Evolutionary conservation across 225 moss, liverwort and hornwort species (phyloP).

Genomic region (Polytrichum commune): DNA sequence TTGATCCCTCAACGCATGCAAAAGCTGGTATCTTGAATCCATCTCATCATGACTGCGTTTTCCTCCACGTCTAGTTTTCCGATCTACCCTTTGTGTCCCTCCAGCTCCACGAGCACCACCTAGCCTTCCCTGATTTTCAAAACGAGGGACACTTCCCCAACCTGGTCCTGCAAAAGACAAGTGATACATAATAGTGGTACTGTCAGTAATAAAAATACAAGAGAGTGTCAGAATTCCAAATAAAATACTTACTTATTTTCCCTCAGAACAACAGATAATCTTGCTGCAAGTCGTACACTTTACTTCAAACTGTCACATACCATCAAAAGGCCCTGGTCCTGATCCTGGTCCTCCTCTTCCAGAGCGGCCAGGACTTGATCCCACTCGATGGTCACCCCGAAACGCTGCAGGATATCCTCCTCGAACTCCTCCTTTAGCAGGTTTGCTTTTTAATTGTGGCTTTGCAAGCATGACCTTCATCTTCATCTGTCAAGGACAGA

Average conservation of each 20-base stretch:
- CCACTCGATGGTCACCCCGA: slow-evolving; percentile 36
- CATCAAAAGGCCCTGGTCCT: slow-evolving; percentile 27
- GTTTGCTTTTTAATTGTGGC: slow-evolving; percentile 54
- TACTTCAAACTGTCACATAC: background rate
- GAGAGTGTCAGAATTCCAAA: background rate
- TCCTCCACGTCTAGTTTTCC: slow-evolving; percentile 26
- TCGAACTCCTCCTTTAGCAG: slow-evolving; percentile 33
- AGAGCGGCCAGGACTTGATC: slow-evolving; percentile 14
- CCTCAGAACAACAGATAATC: background rate
- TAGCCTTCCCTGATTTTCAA: slow-evolving; percentile 33
- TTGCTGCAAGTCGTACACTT: background rate
- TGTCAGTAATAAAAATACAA: background rate
- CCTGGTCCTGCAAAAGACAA: slow-evolving; percentile 18
- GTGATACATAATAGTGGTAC: background rate
- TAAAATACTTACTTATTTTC: background rate
- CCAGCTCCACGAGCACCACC: slow-evolving; percentile 17
- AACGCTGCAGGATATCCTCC: slow-evolving; percentile 27
- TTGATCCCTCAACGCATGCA: slow-evolving; percentile 10
- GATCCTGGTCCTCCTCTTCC: slow-evolving; percentile 7
- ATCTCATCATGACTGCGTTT: slow-evolving; percentile 35
- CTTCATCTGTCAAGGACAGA: slow-evolving; percentile 34
- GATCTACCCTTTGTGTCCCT: slow-evolving; percentile 21
- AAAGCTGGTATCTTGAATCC: slow-evolving; percentile 12
- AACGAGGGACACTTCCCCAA: slow-evolving; percentile 29
- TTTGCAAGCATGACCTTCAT: slow-evolving; percentile 62